phyloP scores from a whole-genome alignment of 495 filamentous ascomycete species.

The Clohesyomyces aquaticus region DNA sequence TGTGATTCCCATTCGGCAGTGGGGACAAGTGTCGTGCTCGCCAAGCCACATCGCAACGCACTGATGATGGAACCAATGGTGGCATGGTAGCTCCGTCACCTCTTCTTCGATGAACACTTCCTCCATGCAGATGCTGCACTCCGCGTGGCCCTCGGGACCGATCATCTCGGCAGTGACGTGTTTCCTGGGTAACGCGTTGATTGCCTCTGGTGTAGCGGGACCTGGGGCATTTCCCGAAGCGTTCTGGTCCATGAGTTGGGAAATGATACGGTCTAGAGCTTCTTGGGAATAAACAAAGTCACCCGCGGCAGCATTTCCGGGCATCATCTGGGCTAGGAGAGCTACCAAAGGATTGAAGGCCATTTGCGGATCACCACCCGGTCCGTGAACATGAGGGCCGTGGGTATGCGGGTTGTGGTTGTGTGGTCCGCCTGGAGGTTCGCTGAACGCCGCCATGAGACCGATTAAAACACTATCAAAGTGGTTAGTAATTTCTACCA shows the following conservation, averaged over 20 bases:
- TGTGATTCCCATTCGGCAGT: slow-evolving; percentile 75
- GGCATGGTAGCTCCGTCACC: slow-evolving; percentile 80
- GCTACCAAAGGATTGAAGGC: slow-evolving; percentile 40
- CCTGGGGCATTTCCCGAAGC: slow-evolving; percentile 75
- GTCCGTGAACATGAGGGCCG: background rate
- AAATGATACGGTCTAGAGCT: slow-evolving; percentile 85
- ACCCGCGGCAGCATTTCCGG: slow-evolving; percentile 60
- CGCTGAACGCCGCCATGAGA: slow-evolving; percentile 27
- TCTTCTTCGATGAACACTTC: slow-evolving; percentile 73
- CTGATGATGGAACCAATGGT: slow-evolving; percentile 85
- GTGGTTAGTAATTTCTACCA: slow-evolving; percentile 5
- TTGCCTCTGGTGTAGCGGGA: slow-evolving; percentile 75
- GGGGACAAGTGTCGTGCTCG: slow-evolving; percentile 89
- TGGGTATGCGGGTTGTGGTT: slow-evolving; percentile 4
- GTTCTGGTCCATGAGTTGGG: slow-evolving; percentile 82
- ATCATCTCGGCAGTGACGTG: slow-evolving; percentile 66
- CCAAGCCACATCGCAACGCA: slow-evolving; percentile 80
- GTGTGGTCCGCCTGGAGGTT: slow-evolving; percentile 16
- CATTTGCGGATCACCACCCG: background rate
- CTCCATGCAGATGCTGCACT: slow-evolving; percentile 95
- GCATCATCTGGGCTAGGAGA: slow-evolving; percentile 58
- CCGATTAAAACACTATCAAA: slow-evolving; percentile 19
- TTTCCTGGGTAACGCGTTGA: slow-evolving; percentile 72
- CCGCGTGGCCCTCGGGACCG: slow-evolving; percentile 64
- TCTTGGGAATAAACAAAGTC: slow-evolving; percentile 94